Evolutionary conservation across 78 protist species (phyloP).

Genomic region (Tieghemostelium lacteum): DNA sequence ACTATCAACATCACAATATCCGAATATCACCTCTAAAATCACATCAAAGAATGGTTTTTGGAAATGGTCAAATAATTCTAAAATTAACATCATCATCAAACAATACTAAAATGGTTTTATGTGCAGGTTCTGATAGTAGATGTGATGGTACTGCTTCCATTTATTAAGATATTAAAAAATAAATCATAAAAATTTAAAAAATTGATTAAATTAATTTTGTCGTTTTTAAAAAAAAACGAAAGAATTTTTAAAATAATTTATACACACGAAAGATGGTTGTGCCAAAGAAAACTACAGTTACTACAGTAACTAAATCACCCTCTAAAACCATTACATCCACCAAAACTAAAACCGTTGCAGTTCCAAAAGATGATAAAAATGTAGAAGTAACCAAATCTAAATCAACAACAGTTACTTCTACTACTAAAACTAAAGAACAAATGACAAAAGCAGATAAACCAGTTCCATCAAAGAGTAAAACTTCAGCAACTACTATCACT

Average conservation of each 20-base stretch:
- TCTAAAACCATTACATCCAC: no score
- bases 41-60: constrained; percentile 2
- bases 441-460: neutral
- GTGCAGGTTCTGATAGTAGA: constrained; percentile 23
- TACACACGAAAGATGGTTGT: no score
- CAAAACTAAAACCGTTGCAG: no score
- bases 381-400: neutral
- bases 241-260: no score
- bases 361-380: no score
- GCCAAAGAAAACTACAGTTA: no score
- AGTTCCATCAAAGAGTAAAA: neutral
- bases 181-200: no score
- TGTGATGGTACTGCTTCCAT: constrained; percentile 21
- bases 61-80: constrained; percentile 33
- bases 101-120: neutral
- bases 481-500: neutral
- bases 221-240: no score
- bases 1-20: neutral
- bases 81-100: neutral
- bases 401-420: neutral
- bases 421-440: neutral
- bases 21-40: no score
- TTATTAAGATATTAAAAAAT: no score
- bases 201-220: no score
- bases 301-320: no score